Percentiles rank a stretch among this genome's conserved stretches.
phyloP scores from a whole-genome alignment of 441 rosid genomes.

The Syzygium malaccense region DNA sequence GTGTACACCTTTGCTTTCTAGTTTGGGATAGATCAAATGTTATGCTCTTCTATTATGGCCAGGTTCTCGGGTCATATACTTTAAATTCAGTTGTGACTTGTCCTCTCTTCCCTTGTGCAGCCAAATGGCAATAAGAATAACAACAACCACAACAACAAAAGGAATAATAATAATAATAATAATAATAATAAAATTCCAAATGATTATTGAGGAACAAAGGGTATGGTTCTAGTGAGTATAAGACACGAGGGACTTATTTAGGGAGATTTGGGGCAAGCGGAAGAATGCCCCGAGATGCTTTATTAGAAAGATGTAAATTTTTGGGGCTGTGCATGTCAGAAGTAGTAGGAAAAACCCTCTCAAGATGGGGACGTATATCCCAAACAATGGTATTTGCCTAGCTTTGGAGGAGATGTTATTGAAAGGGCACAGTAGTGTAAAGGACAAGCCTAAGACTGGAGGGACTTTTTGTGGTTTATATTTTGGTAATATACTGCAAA shows the following conservation, averaged over 20 bases:
- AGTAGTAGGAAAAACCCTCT: background rate
- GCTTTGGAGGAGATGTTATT: background rate
- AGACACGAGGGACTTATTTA: background rate
- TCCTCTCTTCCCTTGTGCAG: background rate
- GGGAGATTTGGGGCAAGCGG: background rate
- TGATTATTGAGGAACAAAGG: background rate
- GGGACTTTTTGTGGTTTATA: background rate
- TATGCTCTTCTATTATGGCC: background rate
- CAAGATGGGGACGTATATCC: background rate
- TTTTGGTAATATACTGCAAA: background rate
- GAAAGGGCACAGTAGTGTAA: background rate
- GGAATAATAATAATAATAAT: too few relatives aligned
- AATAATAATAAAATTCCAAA: background rate
- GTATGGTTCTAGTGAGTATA: background rate
- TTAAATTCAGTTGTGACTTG: background rate
- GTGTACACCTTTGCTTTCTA: background rate
- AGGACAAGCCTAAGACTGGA: background rate
- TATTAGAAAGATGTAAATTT: background rate
- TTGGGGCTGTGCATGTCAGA: background rate
- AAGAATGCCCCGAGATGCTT: background rate
- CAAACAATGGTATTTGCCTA: background rate
- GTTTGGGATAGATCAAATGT: background rate
- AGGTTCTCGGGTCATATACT: background rate
- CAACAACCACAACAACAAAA: background rate
- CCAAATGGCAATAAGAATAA: background rate